Conservation (phyloP, 345 rosid genomes). For the Eutrema japonicum region DNA sequence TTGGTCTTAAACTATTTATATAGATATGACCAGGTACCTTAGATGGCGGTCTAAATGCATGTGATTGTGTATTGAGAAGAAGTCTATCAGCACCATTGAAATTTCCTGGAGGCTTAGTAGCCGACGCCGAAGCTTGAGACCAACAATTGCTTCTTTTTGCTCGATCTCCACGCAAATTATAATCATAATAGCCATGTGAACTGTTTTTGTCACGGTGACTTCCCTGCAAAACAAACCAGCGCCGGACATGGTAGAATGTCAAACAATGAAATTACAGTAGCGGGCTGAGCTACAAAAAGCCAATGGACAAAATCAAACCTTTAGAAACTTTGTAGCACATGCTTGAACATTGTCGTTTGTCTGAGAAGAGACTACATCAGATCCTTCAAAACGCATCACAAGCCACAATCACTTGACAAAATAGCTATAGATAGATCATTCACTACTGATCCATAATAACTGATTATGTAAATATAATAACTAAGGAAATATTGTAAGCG, state of each 20-base stretch:
- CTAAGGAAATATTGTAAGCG: neutral
- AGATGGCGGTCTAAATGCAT: slow-evolving; percentile 45
- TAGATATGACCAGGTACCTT: slow-evolving; percentile 49
- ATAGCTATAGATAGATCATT: slow-evolving; percentile 10
- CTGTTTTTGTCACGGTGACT: slow-evolving; percentile 53
- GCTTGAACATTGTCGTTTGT: slow-evolving; percentile 50
- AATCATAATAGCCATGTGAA: slow-evolving; percentile 54
- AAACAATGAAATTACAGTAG: slow-evolving; percentile 22
- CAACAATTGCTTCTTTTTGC: slow-evolving; percentile 46
- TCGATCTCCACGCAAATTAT: slow-evolving; percentile 49
- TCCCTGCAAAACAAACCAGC: slow-evolving; percentile 44
- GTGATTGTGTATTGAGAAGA: slow-evolving; percentile 42
- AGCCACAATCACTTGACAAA: slow-evolving; percentile 15
- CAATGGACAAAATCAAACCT: slow-evolving; percentile 48
- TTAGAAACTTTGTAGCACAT: slow-evolving; percentile 41
- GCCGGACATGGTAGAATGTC: slow-evolving; percentile 21
- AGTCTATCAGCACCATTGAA: slow-evolving; percentile 38
- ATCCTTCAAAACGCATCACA: slow-evolving; percentile 53
- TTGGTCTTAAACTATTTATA: neutral
- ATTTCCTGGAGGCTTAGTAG: slow-evolving; percentile 37
- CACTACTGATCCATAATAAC: slow-evolving; percentile 5
- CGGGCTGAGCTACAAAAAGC: neutral
- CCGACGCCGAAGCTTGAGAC: slow-evolving; percentile 46
- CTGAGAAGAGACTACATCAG: slow-evolving; percentile 47
- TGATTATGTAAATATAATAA: neutral